Evolutionary conservation across 2,329 filamentous ascomycete species (phyloP).

Genomic region (Volutella citrinella): DNA sequence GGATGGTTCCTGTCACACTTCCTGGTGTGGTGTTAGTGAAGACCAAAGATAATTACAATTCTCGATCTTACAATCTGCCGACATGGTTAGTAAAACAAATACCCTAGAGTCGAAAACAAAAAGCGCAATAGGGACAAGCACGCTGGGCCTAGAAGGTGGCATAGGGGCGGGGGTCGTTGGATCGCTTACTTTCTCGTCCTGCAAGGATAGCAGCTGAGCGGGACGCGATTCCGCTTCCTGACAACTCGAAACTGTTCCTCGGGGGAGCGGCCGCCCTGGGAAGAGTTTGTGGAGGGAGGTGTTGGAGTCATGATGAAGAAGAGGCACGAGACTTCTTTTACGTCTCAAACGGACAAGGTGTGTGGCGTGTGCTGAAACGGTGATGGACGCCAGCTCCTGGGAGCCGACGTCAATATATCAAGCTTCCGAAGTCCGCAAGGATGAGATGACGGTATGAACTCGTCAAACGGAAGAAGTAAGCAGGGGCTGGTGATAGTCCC

Average conservation of each 20-base stretch:
- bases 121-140: no score
- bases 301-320: constrained; percentile 65
- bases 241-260: constrained; percentile 86
- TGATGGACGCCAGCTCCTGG: constrained; percentile 16
- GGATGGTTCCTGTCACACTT: constrained; percentile 93
- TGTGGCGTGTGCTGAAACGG: constrained; percentile 5
- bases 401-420: constrained; percentile 25
- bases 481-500: constrained; percentile 1
- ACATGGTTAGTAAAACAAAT: constrained; percentile 14
- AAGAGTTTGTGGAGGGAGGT: constrained; percentile 74
- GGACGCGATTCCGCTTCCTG: constrained; percentile 86
- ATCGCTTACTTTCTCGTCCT: constrained; percentile 78
- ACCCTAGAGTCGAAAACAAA: no score
- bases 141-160: no score
- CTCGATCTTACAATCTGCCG: background rate
- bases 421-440: constrained; percentile 10
- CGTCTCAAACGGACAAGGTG: constrained; percentile 20
- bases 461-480: constrained; percentile 2
- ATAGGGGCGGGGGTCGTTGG: constrained; percentile 24
- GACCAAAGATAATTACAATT: no score
- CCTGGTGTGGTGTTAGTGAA: no score
- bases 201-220: constrained; percentile 88
- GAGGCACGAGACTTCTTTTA: constrained; percentile 18
- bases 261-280: constrained; percentile 73
- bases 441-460: constrained; percentile 1